Percentiles rank a stretch among this genome's conserved stretches.
Conservation (phyloP, 2,329 filamentous ascomycete species). For the Myriosclerotinia scirpicola region DNA sequence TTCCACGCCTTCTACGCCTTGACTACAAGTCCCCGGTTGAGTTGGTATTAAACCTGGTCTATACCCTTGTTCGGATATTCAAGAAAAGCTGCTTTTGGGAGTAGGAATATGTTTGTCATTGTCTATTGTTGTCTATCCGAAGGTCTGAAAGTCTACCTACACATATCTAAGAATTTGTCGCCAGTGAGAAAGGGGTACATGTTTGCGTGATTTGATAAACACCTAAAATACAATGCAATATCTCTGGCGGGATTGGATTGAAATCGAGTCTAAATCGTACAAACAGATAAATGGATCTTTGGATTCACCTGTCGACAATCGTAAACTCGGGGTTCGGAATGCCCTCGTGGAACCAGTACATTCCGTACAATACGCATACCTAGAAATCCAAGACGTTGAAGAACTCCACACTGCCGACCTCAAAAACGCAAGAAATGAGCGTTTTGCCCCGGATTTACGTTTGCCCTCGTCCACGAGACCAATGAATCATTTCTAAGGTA, state of each 20-base stretch:
- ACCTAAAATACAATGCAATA: background rate
- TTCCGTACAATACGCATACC: background rate
- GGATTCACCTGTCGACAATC: background rate
- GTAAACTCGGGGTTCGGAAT: background rate
- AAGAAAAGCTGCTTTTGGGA: background rate
- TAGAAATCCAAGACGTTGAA: background rate
- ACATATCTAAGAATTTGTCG: background rate
- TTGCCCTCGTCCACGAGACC: background rate
- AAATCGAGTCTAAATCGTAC: background rate
- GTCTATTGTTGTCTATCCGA: background rate
- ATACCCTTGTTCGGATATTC: background rate
- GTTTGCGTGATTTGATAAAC: too few species aligned
- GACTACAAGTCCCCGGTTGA: constrained; percentile 14
- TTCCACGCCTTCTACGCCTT: background rate
- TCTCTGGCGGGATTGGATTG: background rate
- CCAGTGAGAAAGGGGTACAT: background rate
- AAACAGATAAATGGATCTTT: background rate
- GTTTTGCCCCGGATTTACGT: background rate
- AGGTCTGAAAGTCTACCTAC: background rate
- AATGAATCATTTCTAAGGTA: background rate
- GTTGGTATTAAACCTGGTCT: constrained; percentile 6
- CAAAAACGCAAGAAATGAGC: background rate
- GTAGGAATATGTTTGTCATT: background rate
- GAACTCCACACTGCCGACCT: background rate
- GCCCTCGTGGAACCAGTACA: too few species aligned